Evolutionary conservation across 2,329 filamentous ascomycete genomes (phyloP), one percentile per base, ranked within the genome.

Genomic region (Diaporthe batatas): DNA sequence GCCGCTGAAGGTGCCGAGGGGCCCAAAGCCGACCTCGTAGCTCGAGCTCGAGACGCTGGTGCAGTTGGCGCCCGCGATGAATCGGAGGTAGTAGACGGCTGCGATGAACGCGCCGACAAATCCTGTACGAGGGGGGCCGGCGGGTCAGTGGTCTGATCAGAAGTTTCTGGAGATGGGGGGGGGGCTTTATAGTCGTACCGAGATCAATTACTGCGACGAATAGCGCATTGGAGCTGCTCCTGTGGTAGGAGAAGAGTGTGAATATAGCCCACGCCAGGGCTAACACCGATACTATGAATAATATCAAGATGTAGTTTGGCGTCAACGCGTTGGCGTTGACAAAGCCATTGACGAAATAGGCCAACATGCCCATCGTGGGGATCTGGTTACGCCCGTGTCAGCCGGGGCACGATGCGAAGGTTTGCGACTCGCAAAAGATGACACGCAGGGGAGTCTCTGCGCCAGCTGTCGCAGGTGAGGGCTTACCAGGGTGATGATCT

Each of bases 201-300:
- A 91, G 82, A 81, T 92, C 91, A 80, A 92, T 77, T 74, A 91
- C 76, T 70, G 86, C 83, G 74, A 92, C 88, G 81, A 91, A 91
- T 75, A 83, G 83, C n/a, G 90, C 87, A 82, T 92, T 91, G 77
- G 84, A 80, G 59, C 84, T 86, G 39, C 88, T 88, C 73, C 90
- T 89, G 84, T 91, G 89, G 85, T 92, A 92, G 80, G 84, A 86
- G 86, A 92, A 91, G 75, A 93, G 85, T 10, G 91, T 92, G 79
- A 87, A 87, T 82, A 92, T 81, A 75, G 88, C 83, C 91, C 91
- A 93, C 73, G 88, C 89, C 70, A 88, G 85, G 44, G 85, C 91
- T 70, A 93, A 86, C 23, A 91, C 88, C 32, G 88, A 88, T 74
- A 91, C 88, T 83, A 92, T 91, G 86, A 92, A 92, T 76, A 92